Percentiles rank a stretch among this genome's conserved stretches.
These are phyloP conservation scores for Blastomyces silverae DNA, from an alignment of 2,329 filamentous ascomycete species.

Conservation along the genomic window DNA sequence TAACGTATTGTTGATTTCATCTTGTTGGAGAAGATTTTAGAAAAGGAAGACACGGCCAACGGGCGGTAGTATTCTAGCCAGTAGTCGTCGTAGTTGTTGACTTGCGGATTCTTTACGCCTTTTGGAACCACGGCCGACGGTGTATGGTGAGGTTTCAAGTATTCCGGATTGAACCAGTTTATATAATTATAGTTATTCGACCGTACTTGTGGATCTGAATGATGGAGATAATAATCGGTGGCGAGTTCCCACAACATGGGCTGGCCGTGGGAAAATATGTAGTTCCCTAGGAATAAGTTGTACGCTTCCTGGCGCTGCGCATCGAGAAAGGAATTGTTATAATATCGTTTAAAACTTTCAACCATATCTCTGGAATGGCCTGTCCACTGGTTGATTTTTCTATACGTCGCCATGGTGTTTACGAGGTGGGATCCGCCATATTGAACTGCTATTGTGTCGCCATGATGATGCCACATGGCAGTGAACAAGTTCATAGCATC, in stretches of 20 bases:
- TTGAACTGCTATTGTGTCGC: constrained; percentile 94
- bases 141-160: constrained; percentile 58
- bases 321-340: constrained; percentile 97
- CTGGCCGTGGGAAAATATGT: constrained; percentile 76
- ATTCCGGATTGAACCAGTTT: constrained; percentile 73
- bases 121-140: constrained; percentile 39
- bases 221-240: constrained; percentile 94
- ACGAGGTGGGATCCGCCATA: constrained; percentile 96
- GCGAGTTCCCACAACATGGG: constrained; percentile 95
- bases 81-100: constrained; percentile 74
- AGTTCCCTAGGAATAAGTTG: constrained; percentile 94
- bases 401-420: constrained; percentile 98
- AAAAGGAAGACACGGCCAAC: constrained; percentile 75
- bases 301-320: constrained; percentile 97
- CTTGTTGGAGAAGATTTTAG: constrained; percentile 86
- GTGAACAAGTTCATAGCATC: constrained; percentile 95
- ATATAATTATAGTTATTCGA: constrained; percentile 68
- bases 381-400: constrained; percentile 98
- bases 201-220: constrained; percentile 72
- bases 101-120: constrained; percentile 28
- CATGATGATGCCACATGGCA: constrained; percentile 97
- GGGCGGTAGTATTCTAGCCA: constrained; percentile 97
- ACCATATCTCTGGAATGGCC: constrained; percentile 98
- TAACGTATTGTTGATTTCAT: constrained; percentile 86
- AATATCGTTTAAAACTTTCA: constrained; percentile 97